phyloP scores from a whole-genome alignment of 2,329 filamentous ascomycete genomes.

The Hypoxylon sp. region DNA sequence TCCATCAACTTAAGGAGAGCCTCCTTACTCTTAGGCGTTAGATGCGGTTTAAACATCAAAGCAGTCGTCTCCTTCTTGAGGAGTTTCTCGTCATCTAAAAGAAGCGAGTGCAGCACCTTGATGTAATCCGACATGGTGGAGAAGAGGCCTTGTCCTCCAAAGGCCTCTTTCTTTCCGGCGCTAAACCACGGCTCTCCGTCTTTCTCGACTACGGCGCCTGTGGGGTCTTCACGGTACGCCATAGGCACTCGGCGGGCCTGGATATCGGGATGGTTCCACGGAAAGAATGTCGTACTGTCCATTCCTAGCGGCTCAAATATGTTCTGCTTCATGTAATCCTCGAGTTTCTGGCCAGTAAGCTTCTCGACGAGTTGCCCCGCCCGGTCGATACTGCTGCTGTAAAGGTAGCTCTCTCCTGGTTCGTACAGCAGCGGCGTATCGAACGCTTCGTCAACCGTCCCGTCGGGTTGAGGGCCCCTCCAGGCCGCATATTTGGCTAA shows the following conservation, averaged over 20 bases:
- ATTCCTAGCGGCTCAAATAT: conserved; percentile 47
- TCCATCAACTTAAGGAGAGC: conserved; percentile 52
- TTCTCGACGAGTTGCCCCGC: conserved; percentile 55
- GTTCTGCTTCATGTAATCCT: conserved; percentile 44
- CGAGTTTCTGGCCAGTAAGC: conserved; percentile 47
- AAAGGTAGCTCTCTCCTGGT: conserved; percentile 61
- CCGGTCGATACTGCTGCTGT: conserved; percentile 62
- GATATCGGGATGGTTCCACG: conserved; percentile 39
- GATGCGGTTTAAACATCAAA: conserved; percentile 64
- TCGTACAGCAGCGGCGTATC: conserved; percentile 60
- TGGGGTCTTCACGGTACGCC: conserved; percentile 34
- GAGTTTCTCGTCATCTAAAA: conserved; percentile 65
- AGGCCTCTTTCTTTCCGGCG: conserved; percentile 46
- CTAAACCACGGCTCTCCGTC: conserved; percentile 36
- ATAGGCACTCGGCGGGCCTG: conserved; percentile 43
- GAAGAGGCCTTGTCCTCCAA: conserved; percentile 57
- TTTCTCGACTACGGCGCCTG: conserved; percentile 36
- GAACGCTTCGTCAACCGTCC: conserved; percentile 51
- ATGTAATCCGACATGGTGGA: conserved; percentile 60
- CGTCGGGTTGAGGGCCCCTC: conserved; percentile 10
- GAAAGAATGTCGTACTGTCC: conserved; percentile 46
- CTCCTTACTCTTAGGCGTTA: conserved; percentile 51
- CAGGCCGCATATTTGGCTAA: conserved; percentile 28
- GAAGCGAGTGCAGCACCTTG: conserved; percentile 62
- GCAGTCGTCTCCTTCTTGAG: conserved; percentile 60